Conservation (phyloP, 2,329 filamentous ascomycete genomes). For the Talaromyces sp. region DNA sequence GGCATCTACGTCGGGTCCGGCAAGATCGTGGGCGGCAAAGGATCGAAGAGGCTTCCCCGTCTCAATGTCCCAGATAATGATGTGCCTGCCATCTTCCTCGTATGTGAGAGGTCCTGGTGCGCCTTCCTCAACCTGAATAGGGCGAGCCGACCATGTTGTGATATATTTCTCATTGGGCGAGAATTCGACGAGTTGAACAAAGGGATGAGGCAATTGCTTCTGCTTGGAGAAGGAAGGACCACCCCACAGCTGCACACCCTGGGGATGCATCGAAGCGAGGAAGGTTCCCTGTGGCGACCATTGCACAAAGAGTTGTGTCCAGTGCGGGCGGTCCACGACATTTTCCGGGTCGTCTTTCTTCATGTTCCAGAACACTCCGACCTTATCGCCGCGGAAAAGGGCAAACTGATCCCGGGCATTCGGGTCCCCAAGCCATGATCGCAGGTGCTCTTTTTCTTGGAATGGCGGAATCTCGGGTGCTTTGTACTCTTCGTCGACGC, state of each 20-base stretch:
- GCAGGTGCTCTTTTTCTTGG: slow-evolving; percentile 85
- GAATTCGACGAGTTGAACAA: slow-evolving; percentile 93
- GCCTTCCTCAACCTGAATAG: slow-evolving; percentile 86
- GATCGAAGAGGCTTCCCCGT: slow-evolving; percentile 86
- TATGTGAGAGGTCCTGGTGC: slow-evolving; percentile 67
- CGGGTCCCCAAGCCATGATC: slow-evolving; percentile 86
- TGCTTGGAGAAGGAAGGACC: slow-evolving; percentile 84
- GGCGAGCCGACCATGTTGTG: slow-evolving; percentile 92
- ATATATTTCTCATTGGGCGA: slow-evolving; percentile 90
- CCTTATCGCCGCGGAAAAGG: slow-evolving; percentile 86
- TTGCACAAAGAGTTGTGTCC: slow-evolving; percentile 97
- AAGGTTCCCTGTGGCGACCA: slow-evolving; percentile 96
- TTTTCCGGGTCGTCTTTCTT: slow-evolving; percentile 85
- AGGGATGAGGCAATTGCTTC: slow-evolving; percentile 90
- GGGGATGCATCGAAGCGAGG: slow-evolving; percentile 88
- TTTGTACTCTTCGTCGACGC: slow-evolving; percentile 85
- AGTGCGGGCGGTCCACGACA: slow-evolving; percentile 87
- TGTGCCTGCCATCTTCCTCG: slow-evolving; percentile 98
- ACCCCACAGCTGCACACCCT: slow-evolving; percentile 97
- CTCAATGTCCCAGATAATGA: slow-evolving; percentile 95
- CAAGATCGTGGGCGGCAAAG: slow-evolving; percentile 81
- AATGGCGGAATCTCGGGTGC: slow-evolving; percentile 79
- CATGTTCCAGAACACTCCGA: slow-evolving; percentile 98
- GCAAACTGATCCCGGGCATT: slow-evolving; percentile 92
- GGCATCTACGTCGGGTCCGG: slow-evolving; percentile 54